These are phyloP conservation scores for Omphalotus olearius DNA, from an alignment of 1,284 basidiomycete species.

Conservation along the genomic window DNA sequence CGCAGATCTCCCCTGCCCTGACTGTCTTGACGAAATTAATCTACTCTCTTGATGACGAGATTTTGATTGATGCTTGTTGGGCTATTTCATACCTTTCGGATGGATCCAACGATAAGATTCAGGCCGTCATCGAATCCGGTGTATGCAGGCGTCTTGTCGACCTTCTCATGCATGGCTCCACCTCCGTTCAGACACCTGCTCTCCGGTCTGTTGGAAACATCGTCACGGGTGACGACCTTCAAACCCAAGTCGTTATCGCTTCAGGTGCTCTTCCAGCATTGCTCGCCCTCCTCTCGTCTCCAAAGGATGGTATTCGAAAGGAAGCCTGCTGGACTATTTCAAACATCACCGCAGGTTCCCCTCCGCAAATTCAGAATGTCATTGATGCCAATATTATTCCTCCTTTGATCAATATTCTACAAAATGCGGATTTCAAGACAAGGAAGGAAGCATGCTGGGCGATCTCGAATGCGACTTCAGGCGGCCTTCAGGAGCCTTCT, in stretches of 20 bases:
- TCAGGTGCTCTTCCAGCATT: constrained; percentile 94
- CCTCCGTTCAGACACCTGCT: constrained; percentile 98
- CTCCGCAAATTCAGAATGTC: constrained; percentile 92
- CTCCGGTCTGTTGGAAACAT: constrained; percentile 98
- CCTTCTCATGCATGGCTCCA: constrained; percentile 94
- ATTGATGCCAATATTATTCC: constrained; percentile 92
- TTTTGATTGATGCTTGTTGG: constrained; percentile 99
- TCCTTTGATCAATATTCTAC: constrained; percentile 97
- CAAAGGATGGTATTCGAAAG: constrained; percentile 94
- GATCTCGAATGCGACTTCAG: constrained; percentile 98
- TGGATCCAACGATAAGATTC: constrained; percentile 99
- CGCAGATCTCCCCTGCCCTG: constrained; percentile 92
- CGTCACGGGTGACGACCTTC: constrained; percentile 97
- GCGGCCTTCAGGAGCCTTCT: constrained; percentile 92
- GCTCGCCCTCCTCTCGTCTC: constrained; percentile 87
- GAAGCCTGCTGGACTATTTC: constrained; percentile 99
- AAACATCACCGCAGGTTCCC: constrained; percentile 96
- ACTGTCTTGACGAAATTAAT: constrained; percentile 97
- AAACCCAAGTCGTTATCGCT: constrained; percentile 97
- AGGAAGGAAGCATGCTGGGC: constrained; percentile 99
- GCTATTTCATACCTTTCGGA: constrained; percentile 99
- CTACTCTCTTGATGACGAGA: constrained; percentile 98
- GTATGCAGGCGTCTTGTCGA: constrained; percentile 98
- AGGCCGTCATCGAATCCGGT: constrained; percentile 98
- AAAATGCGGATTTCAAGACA: constrained; percentile 98